Conservation (phyloP, 345 rosid genomes). For the Aurinia saxatilis region DNA sequence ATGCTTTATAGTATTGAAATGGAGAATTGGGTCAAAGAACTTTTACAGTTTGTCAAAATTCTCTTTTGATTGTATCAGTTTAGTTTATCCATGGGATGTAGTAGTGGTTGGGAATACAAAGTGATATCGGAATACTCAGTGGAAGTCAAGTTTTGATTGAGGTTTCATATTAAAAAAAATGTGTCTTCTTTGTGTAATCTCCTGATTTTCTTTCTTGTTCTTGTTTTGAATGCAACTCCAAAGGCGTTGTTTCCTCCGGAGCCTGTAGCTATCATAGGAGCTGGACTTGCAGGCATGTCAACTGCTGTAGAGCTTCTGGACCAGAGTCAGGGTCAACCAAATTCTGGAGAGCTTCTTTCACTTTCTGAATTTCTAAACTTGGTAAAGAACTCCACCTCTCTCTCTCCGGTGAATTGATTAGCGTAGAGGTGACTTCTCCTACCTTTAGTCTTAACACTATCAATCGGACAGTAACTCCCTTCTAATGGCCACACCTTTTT, state of each 20-base stretch:
- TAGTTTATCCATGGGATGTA: too few species aligned
- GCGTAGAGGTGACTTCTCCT: slow-evolving; percentile 61
- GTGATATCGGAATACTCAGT: not conserved
- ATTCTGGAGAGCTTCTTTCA: slow-evolving; percentile 36
- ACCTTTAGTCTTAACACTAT: not conserved
- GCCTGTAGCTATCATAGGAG: slow-evolving; percentile 96
- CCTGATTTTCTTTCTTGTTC: not conserved
- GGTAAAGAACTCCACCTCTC: slow-evolving; percentile 49
- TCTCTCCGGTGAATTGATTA: slow-evolving; percentile 56
- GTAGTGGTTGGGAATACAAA: too few species aligned
- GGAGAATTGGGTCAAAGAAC: too few species aligned
- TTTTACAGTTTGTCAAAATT: too few species aligned
- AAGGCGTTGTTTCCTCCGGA: slow-evolving; percentile 94
- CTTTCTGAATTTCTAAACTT: slow-evolving; percentile 53
- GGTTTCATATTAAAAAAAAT: not conserved
- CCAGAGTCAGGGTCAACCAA: slow-evolving; percentile 97
- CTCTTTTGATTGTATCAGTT: too few species aligned
- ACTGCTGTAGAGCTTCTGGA: slow-evolving; percentile 94
- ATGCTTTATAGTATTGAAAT: too few species aligned
- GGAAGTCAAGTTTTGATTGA: not conserved
- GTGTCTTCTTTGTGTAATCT: not conserved
- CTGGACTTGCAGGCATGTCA: slow-evolving; percentile 99
- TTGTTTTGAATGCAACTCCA: slow-evolving; percentile 58
- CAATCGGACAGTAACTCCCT: not conserved
- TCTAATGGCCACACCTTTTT: not conserved